Percentiles rank a stretch among this genome's conserved stretches.
These are phyloP conservation scores for Podospora pseudocomata DNA, from an alignment of 495 filamentous ascomycete genomes.

Conservation along the genomic window DNA sequence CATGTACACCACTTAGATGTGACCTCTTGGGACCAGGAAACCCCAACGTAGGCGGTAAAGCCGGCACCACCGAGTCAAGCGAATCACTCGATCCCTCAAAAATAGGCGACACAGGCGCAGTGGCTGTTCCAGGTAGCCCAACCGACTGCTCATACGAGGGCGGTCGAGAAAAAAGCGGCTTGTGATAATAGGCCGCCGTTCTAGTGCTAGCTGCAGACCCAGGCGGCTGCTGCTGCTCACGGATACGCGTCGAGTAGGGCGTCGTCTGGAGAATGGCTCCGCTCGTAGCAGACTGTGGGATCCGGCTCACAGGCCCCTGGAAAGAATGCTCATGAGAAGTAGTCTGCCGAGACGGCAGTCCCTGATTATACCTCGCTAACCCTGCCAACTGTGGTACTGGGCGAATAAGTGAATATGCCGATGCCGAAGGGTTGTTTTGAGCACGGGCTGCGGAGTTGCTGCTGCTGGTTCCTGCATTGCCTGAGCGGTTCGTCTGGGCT, in stretches of 20 bases:
- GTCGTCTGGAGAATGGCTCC: constrained; percentile 25
- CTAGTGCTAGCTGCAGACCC: not conserved
- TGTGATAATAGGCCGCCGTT: not conserved
- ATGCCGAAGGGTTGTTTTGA: constrained; percentile 25
- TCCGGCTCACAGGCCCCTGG: constrained; percentile 6
- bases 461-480: constrained; percentile 20
- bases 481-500: constrained; percentile 21
- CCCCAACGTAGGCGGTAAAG: not conserved
- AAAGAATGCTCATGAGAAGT: not conserved
- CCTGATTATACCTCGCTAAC: not conserved
- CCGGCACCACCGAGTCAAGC: no score
- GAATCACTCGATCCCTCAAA: not conserved
- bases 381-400: not conserved
- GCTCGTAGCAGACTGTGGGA: constrained; percentile 30
- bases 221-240: not conserved
- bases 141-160: not conserved
- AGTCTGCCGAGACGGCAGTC: not conserved
- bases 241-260: not conserved
- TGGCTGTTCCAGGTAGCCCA: not conserved
- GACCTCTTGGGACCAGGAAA: not conserved
- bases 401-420: constrained; percentile 19
- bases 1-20: not conserved
- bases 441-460: constrained; percentile 12
- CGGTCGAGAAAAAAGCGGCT: not conserved
- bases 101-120: not conserved